Conservation (phyloP, 768 basidiomycete species). For the Amanita subjunquillea region DNA sequence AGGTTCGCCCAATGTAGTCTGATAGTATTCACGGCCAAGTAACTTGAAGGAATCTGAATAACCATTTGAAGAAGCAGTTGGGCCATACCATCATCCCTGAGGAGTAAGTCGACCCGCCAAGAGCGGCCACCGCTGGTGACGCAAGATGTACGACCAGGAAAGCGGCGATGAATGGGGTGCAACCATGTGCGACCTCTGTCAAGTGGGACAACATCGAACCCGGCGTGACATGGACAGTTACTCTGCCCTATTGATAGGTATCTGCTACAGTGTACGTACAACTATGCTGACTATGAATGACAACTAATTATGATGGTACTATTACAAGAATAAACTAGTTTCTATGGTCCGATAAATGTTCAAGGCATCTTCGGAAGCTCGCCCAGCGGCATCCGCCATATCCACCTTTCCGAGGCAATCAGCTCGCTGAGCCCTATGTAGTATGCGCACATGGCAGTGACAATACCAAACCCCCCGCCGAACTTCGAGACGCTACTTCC, state of each 20-base stretch:
- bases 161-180: conserved; percentile 66
- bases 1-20: conserved; percentile 57
- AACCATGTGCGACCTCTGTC: conserved; percentile 52
- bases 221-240: not conserved
- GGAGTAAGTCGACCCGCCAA: conserved; percentile 59
- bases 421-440: conserved; percentile 37
- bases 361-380: conserved; percentile 5
- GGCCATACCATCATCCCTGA: conserved; percentile 61
- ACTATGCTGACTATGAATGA: too few relatives aligned
- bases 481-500: conserved; percentile 24
- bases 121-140: conserved; percentile 59
- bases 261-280: not conserved
- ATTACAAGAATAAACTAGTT: not conserved
- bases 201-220: conserved; percentile 15
- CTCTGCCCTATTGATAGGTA: not conserved
- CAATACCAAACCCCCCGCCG: conserved; percentile 33
- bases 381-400: conserved; percentile 30
- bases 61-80: conserved; percentile 12
- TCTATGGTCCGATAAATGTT: not conserved
- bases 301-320: too few relatives aligned
- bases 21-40: conserved; percentile 80
- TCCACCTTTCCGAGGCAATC: conserved; percentile 27
- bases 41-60: conserved; percentile 35
- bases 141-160: conserved; percentile 76
- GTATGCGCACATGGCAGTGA: conserved; percentile 38